Base-by-base conservation (phyloP, 805 yeast species). In the Hanseniaspora osmophila region DNA sequence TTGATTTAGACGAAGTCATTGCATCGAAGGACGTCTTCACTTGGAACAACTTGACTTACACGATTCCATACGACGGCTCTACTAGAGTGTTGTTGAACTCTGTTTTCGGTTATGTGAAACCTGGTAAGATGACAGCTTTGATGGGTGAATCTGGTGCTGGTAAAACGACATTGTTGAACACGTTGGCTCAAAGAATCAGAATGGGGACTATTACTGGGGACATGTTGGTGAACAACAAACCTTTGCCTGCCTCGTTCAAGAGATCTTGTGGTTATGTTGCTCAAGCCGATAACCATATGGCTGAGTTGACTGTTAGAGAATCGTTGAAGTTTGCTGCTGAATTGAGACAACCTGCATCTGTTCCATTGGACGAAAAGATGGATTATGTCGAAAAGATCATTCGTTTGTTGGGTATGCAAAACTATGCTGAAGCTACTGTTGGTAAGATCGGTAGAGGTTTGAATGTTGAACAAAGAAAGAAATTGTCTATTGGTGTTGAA, bases 71-170 rank as follows among this genome's bases (percentile, higher is more conserved):
- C 53, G 77, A 78, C 53, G 67, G 68, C 44, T 81, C 74, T 46
- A 70, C 75, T 19, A 68, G 84, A 57, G 66, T 76, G 47, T 67
- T 80, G 52, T 61, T 76, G 45, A 64, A 70, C 50, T 66, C 69
- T 54, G 74, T 76, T 41, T 75, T 73, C 54, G 90, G 90, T 43
- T 82, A 78, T 69, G 85, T 80, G 46, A 78, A 77, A 56, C 90
- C 90, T 16, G 90, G 90, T 54, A 80, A 83, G 47, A 68, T 82
- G 61, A 81, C 88, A 38, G 90, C 90, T 5, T 67, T 82, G 48
- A 81, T 82, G 88, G 92, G 92, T 56, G 83, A 80, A 44, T 82
- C 90, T 32, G 92, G 92, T 66, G 92, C 92, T 41, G 92, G 92
- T 66, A 82, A 82, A 57, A 82, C 92, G 22, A 83, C 90, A 2